phyloP scores from a whole-genome alignment of 768 basidiomycete species.

The Pisolithus sp. region DNA sequence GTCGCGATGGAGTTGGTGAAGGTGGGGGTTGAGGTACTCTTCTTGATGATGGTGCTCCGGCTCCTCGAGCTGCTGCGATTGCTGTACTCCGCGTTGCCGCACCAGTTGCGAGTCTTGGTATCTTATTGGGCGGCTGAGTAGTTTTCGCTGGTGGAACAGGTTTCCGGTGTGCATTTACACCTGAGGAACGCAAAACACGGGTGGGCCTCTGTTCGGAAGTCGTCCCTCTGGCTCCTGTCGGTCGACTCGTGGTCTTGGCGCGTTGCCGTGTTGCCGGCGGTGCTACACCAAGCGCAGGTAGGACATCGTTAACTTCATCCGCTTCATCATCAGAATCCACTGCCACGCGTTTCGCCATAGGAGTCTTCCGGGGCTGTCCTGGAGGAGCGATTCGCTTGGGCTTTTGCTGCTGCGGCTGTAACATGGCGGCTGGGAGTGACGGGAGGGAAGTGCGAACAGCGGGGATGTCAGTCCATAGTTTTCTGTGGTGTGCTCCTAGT shows the following conservation, averaged over 20 bases:
- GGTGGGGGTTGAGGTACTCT: constrained; percentile 44
- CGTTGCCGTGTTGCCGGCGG: constrained; percentile 33
- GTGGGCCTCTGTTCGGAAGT: constrained; percentile 68
- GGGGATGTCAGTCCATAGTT: constrained; percentile 17
- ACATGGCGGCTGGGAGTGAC: constrained; percentile 80
- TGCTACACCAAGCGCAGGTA: constrained; percentile 55
- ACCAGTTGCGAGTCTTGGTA: constrained; percentile 56
- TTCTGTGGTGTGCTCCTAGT: constrained; percentile 32
- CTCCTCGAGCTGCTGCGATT: constrained; percentile 30
- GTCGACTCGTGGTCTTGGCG: constrained; percentile 32
- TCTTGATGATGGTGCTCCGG: constrained; percentile 27
- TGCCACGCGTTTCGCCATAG: constrained; percentile 63
- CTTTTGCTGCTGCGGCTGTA: constrained; percentile 61
- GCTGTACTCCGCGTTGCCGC: constrained; percentile 44
- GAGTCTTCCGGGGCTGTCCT: constrained; percentile 85
- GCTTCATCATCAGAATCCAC: constrained; percentile 66
- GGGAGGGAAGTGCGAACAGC: constrained; percentile 47
- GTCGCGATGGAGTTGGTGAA: constrained; percentile 66
- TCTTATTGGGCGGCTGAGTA: constrained; percentile 55
- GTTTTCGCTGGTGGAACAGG: constrained; percentile 38
- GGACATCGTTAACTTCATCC: constrained; percentile 50
- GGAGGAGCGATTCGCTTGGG: constrained; percentile 68
- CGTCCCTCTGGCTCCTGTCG: constrained; percentile 43
- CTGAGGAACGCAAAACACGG: constrained; percentile 69
- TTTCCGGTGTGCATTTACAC: constrained; percentile 47